Evolutionary conservation across 2,329 filamentous ascomycete genomes (phyloP), one percentile per base, ranked within the genome.

Genomic region (Hymenoscyphus albidus): DNA sequence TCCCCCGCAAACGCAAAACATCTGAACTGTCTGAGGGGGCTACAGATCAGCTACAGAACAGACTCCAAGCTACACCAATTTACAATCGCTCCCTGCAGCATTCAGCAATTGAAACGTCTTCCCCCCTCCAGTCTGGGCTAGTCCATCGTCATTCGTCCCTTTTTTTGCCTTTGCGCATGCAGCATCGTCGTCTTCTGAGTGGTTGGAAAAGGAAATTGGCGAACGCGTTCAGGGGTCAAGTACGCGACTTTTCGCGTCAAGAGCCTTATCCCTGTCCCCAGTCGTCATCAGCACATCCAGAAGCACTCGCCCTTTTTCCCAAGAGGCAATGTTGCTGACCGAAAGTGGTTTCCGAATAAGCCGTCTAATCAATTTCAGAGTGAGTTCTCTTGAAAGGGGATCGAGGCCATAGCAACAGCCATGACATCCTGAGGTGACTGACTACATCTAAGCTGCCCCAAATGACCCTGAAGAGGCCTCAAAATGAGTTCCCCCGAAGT

Each of bases 181-280:
- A 27, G n/a, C 22, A 14, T 22, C 58, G 18, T 39, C 27, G 48
- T 44, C 48, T 27, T 38, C 27, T 64, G 32, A 65, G 56, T 65
- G 63, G 63, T 59, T 35, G 59, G 16, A 55, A 27, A 57, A 56
- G 56, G 60, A 42, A 56, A 56, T 59, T 31, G 16, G n/a, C 14
- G 6, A 14, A 55, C 60, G 63, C 59, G 60, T 62, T 27, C 35
- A 35, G 35, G 35, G 35, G 35, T 35, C 35, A 7, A 7, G 9
- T 4, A 48, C 48, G 59, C 55, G 63, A 32, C n/a, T 62, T 62
- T 59, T 64, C 63, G 63, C 59, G 63, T 59, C 22, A 44, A 58
- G 55, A 14, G 51, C 35, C 27, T 16, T 2, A 35, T 22, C 35
- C 18, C 10, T 7, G 31, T 39, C 51, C 44, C 18, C 9, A 27